phyloP scores from a whole-genome alignment of 371 early-diverging fungal genomes.

The Fennellomyces sp. region DNA sequence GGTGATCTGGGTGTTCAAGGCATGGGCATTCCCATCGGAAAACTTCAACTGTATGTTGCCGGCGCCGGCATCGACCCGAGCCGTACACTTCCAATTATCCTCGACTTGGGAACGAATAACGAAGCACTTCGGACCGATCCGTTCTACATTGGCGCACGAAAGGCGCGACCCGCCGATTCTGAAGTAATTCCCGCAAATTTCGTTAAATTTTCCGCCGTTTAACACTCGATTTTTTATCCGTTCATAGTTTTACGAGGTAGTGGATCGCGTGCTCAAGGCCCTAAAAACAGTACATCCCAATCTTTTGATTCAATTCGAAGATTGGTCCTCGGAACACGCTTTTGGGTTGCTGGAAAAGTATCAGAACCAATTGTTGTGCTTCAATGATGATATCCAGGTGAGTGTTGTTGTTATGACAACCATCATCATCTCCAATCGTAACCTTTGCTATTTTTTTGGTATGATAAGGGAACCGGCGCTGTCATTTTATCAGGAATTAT shows the following conservation, averaged over 20 bases:
- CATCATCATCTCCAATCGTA: too few relatives aligned
- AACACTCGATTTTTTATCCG: not conserved
- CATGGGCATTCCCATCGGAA: slow-evolving; percentile 93
- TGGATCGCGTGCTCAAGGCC: slow-evolving; percentile 79
- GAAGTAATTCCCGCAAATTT: slow-evolving; percentile 31
- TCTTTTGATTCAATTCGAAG: slow-evolving; percentile 91
- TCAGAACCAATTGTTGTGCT: slow-evolving; percentile 69
- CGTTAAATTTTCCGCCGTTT: too few relatives aligned
- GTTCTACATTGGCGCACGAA: slow-evolving; percentile 81
- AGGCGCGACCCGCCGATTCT: slow-evolving; percentile 44
- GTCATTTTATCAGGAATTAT: slow-evolving; percentile 91
- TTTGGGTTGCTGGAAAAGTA: slow-evolving; percentile 74
- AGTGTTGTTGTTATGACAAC: too few relatives aligned
- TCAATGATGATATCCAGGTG: slow-evolving; percentile 69
- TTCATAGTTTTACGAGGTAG: slow-evolving; percentile 70
- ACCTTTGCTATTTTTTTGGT: not conserved
- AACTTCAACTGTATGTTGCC: slow-evolving; percentile 91
- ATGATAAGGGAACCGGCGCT: slow-evolving; percentile 76
- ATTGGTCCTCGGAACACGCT: slow-evolving; percentile 89
- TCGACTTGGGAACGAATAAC: slow-evolving; percentile 92
- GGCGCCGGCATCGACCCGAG: slow-evolving; percentile 90
- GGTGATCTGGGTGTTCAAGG: slow-evolving; percentile 82
- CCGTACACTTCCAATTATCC: slow-evolving; percentile 81
- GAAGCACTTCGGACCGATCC: slow-evolving; percentile 76
- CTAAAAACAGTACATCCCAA: slow-evolving; percentile 73